Conservation (phyloP, 352 stramenopile species). For the Globisporangium solare region DNA sequence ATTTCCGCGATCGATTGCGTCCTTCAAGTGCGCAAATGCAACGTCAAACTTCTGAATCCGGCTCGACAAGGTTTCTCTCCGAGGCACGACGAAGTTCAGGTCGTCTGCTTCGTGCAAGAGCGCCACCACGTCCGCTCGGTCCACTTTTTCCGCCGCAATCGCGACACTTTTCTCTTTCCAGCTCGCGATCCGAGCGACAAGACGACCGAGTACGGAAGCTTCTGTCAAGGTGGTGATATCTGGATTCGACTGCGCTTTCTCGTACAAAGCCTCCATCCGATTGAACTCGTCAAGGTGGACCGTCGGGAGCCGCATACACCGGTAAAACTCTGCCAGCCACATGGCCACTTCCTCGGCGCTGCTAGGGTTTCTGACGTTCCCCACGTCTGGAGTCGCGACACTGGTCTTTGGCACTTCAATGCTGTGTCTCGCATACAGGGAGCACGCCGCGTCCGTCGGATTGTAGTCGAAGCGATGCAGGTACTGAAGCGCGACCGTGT, state of each 20-base stretch:
- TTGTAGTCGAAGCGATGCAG: constrained; percentile 85
- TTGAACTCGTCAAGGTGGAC: constrained; percentile 39
- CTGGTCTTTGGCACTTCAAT: constrained; percentile 54
- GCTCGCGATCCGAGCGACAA: constrained; percentile 45
- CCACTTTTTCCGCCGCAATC: constrained; percentile 26
- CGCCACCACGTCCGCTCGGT: constrained; percentile 39
- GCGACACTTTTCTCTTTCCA: constrained; percentile 42
- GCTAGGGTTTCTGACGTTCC: background rate
- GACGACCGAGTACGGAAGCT: constrained; percentile 43
- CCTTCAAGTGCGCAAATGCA: constrained; percentile 60
- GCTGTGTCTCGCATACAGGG: constrained; percentile 76
- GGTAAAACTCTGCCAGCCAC: constrained; percentile 69
- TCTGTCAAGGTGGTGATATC: constrained; percentile 40
- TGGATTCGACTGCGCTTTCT: constrained; percentile 20
- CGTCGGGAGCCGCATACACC: constrained; percentile 33
- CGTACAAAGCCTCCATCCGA: constrained; percentile 35
- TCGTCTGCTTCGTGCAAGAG: constrained; percentile 60
- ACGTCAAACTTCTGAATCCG: constrained; percentile 49
- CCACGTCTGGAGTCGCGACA: background rate
- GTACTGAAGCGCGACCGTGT: constrained; percentile 61
- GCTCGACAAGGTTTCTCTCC: constrained; percentile 30
- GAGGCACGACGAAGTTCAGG: constrained; percentile 37
- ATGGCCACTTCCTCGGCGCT: constrained; percentile 40
- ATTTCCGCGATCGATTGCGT: constrained; percentile 54
- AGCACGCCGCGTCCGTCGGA: constrained; percentile 65